Base-by-base conservation (phyloP, 495 filamentous ascomycete species). In the Aspergillus nidulans region DNA sequence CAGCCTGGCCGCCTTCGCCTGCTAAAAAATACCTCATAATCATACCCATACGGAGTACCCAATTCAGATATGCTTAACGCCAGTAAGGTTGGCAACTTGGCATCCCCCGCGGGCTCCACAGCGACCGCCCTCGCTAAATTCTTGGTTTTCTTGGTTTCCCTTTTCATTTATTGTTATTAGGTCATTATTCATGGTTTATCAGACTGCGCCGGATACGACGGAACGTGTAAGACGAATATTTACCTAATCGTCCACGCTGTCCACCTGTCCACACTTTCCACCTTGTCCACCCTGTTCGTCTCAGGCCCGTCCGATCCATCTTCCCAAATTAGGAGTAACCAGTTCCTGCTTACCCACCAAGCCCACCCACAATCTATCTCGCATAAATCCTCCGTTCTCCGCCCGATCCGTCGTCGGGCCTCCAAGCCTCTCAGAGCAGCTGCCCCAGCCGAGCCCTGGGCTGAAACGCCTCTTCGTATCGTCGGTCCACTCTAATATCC, bases 51-150 rank as follows among this genome's bases (percentile, higher is more conserved):
- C n/a, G n/a, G n/a, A n/a, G n/a, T n/a, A 10, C 30, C 30, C 30
- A 26, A 49, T 34, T 15, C 8, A 49, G 34, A 71, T 74, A 74
- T 73, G 71, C 71, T 74, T 74, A 74, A 74, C 69, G 65, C 68
- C 61, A 71, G 66, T 73, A 74, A 74, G 71, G 71, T 74, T 74
- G 65, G 71, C 63, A 55, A 55, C 52, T 55, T 55, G 52, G 52
- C 52, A 55, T 57, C 53, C 59, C 58, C 59, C 59, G 55, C 59
- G 58, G 57, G 55, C 55, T 58, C 59, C 59, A 56, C 44, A 52
- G 49, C 21, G 18, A 34, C 30, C 30, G 9, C 30, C 30, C 30
- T 6, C 4, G 15, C 30, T 34, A 12, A 18, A 19, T 12, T 32
- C 32, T 32, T 19, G 13, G 19, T 19, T 30, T 19, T 34, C 7